phyloP scores from a whole-genome alignment of 495 filamentous ascomycete species.

The Tuber borchii region DNA sequence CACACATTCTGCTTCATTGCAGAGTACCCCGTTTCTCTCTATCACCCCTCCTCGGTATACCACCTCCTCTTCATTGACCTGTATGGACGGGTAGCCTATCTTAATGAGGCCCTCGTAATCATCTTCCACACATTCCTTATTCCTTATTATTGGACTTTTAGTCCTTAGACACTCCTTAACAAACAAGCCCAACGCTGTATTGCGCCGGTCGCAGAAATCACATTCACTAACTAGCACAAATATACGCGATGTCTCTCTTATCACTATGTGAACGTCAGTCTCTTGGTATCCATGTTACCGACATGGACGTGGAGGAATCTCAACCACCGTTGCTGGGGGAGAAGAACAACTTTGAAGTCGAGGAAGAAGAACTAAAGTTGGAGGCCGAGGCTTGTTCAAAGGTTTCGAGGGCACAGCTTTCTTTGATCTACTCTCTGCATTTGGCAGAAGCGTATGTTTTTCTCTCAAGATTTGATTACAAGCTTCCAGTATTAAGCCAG shows the following conservation, averaged over 20 bases:
- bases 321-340: constrained; percentile 16
- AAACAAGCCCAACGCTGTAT: constrained; percentile 15
- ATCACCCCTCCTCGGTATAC: background rate
- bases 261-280: constrained; percentile 29
- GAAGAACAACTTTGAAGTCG: constrained; percentile 29
- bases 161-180: constrained; percentile 33
- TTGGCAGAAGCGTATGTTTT: constrained; percentile 42
- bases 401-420: constrained; percentile 36
- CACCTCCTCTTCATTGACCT: background rate
- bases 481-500: background rate
- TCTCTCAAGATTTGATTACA: background rate
- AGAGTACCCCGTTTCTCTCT: background rate
- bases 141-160: constrained; percentile 22
- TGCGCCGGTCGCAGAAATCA: constrained; percentile 33
- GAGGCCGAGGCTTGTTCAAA: constrained; percentile 23
- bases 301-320: constrained; percentile 26
- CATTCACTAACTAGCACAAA: constrained; percentile 23
- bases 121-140: constrained; percentile 31
- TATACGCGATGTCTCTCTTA: constrained; percentile 29
- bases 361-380: constrained; percentile 23
- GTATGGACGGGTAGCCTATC: background rate
- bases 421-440: constrained; percentile 42
- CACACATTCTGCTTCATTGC: constrained; percentile 1
- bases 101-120: constrained; percentile 31
- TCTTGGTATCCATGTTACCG: constrained; percentile 36